These are phyloP conservation scores for Hypoxylon cercidicola DNA, from an alignment of 495 filamentous ascomycete genomes.

Conservation along the genomic window DNA sequence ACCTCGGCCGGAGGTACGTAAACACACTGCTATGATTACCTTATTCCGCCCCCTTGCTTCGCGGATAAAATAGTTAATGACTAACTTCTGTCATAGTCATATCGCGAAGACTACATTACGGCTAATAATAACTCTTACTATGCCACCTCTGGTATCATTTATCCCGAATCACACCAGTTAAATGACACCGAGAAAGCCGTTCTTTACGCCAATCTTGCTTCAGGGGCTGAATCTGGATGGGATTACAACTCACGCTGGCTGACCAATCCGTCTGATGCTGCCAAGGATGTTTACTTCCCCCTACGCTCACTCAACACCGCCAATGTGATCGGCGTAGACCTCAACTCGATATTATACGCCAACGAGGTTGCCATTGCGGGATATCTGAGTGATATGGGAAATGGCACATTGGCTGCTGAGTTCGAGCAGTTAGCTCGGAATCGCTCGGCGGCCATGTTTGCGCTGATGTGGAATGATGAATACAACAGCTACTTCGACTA, in stretches of 20 bases:
- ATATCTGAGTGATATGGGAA: conserved; percentile 49
- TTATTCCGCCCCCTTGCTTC: neutral
- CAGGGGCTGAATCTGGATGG: conserved; percentile 62
- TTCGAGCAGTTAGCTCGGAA: conserved; percentile 48
- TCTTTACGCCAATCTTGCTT: conserved; percentile 59
- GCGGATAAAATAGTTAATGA: neutral
- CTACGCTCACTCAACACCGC: conserved; percentile 58
- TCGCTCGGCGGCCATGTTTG: conserved; percentile 57
- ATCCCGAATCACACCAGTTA: conserved; percentile 53
- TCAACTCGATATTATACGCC: conserved; percentile 62
- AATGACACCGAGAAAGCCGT: conserved; percentile 51
- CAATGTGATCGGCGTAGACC: conserved; percentile 56
- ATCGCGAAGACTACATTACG: conserved; percentile 58
- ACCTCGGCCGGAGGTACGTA: conserved; percentile 55
- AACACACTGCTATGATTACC: neutral
- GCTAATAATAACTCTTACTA: conserved; percentile 61
- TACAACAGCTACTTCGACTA: conserved; percentile 62
- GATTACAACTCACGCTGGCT: conserved; percentile 58
- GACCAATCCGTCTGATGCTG: conserved; percentile 54
- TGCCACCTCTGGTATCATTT: conserved; percentile 57
- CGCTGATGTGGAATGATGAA: conserved; percentile 60
- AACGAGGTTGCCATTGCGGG: conserved; percentile 56
- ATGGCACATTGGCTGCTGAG: conserved; percentile 43
- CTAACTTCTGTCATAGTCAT: conserved; percentile 46
- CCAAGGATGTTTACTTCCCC: conserved; percentile 60